Evolutionary conservation across 495 filamentous ascomycete species (phyloP).

Genomic region (Penicillium manginii): DNA sequence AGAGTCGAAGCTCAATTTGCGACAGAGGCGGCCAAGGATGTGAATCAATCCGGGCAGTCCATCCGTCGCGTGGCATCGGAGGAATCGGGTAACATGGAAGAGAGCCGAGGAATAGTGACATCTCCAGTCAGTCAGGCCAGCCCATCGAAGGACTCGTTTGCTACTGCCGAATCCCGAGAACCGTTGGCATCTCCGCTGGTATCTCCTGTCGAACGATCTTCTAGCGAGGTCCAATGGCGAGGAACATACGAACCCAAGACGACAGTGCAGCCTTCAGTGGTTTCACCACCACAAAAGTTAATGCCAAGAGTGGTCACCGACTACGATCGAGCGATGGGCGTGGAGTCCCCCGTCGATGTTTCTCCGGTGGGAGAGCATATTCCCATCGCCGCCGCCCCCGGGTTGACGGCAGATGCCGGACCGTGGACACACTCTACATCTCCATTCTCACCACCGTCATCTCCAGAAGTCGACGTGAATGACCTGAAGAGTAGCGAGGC

Average conservation of each 20-base stretch:
- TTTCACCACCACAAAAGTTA: conserved; percentile 43
- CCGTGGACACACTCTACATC: conserved; percentile 63
- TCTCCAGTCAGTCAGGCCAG: conserved; percentile 25
- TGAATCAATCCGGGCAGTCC: conserved; percentile 28
- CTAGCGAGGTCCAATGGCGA: conserved; percentile 32
- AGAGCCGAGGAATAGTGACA: conserved; percentile 19
- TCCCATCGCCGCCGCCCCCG: conserved; percentile 53
- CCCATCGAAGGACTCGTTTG: conserved; percentile 34
- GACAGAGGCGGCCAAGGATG: conserved; percentile 13
- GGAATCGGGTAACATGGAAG: conserved; percentile 30
- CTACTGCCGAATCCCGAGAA: conserved; percentile 27
- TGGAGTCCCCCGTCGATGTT: conserved; percentile 79
- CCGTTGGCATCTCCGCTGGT: conserved; percentile 28
- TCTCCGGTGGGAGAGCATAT: conserved; percentile 51
- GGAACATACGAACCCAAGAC: conserved; percentile 11
- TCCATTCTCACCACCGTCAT: conserved; percentile 64
- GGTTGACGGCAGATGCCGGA: conserved; percentile 66
- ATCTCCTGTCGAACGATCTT: conserved; percentile 36
- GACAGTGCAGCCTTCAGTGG: conserved; percentile 26
- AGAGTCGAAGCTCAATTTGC: conserved; percentile 24
- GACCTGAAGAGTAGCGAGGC: conserved; percentile 36
- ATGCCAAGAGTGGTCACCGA: conserved; percentile 49
- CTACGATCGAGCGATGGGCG: conserved; percentile 57
- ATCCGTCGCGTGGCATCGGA: conserved; percentile 48
- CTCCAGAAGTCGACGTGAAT: conserved; percentile 62